Conservation (phyloP, 2,329 filamentous ascomycete species). For the Paramyrothecium roridum region DNA sequence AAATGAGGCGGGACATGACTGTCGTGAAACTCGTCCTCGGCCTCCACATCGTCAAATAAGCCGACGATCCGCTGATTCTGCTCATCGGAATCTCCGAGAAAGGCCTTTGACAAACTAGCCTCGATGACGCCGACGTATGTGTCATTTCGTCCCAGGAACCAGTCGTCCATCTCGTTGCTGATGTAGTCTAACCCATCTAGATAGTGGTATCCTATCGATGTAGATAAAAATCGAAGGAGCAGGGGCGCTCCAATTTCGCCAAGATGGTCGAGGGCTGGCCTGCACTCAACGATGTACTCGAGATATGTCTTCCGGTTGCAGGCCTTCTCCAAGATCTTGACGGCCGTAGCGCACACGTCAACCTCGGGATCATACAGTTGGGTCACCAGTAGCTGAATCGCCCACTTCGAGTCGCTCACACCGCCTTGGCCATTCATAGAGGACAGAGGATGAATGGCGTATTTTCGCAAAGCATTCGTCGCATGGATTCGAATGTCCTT, state of each 20-base stretch:
- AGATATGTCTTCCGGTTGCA: conserved; percentile 89
- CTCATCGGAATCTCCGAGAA: conserved; percentile 63
- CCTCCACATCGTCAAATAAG: conserved; percentile 56
- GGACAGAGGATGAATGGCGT: conserved; percentile 56
- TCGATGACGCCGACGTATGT: conserved; percentile 94
- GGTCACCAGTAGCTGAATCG: conserved; percentile 93
- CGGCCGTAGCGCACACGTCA: conserved; percentile 91
- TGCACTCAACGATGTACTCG: conserved; percentile 95
- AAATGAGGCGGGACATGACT: conserved; percentile 90
- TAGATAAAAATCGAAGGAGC: conserved; percentile 87
- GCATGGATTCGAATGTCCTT: conserved; percentile 90
- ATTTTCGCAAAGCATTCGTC: conserved; percentile 82
- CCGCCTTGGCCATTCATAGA: conserved; percentile 34
- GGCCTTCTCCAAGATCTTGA: conserved; percentile 95
- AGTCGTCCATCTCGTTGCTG: conserved; percentile 99
- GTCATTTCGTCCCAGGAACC: conserved; percentile 96
- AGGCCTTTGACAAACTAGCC: conserved; percentile 86
- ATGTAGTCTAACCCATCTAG: conserved; percentile 97
- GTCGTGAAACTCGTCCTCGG: conserved; percentile 56
- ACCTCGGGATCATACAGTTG: conserved; percentile 97
- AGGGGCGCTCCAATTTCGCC: conserved; percentile 95
- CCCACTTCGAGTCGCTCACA: conserved; percentile 81
- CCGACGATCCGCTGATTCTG: conserved; percentile 51
- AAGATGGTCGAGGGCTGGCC: conserved; percentile 89
- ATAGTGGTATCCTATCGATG: conserved; percentile 96